These are phyloP conservation scores for Arctium lappa DNA, from an alignment of 129 eudicot genomes.

Conservation along the genomic window DNA sequence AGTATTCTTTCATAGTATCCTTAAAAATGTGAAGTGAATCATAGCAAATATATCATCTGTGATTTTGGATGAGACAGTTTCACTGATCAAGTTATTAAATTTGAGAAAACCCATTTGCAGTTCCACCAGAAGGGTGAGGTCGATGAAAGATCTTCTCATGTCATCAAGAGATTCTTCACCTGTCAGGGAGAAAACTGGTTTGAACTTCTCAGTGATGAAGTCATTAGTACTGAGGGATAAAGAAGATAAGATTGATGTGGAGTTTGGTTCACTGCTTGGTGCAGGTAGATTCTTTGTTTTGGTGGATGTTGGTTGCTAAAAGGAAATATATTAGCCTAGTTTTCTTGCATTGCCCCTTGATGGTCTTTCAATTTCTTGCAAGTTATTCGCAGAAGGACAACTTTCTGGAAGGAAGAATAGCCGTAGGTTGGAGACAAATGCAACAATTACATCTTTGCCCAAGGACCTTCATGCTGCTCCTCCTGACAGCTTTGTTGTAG, in stretches of 20 bases:
- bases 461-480: conserved; percentile 94
- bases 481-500: conserved; percentile 69
- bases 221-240: conserved; percentile 82
- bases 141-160: conserved; percentile 67
- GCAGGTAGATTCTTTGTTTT: conserved; percentile 67
- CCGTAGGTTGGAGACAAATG: conserved; percentile 36
- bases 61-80: neutral
- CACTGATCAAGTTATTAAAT: neutral
- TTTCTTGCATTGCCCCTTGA: conserved; percentile 34
- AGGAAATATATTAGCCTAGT: neutral
- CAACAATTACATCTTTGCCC: conserved; percentile 45
- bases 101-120: conserved; percentile 29
- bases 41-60: neutral
- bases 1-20: neutral
- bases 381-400: conserved; percentile 93
- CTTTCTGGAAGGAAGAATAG: conserved; percentile 43
- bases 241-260: conserved; percentile 64
- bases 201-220: conserved; percentile 77
- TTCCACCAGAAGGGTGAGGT: conserved; percentile 53
- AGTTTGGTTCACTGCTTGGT: conserved; percentile 61
- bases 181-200: conserved; percentile 81
- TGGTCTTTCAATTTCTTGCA: conserved; percentile 71
- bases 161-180: conserved; percentile 88
- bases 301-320: conserved; percentile 1
- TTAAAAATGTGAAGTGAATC: neutral